Base-by-base conservation (phyloP, 495 filamentous ascomycete species). In the Penicillium paradoxum region DNA sequence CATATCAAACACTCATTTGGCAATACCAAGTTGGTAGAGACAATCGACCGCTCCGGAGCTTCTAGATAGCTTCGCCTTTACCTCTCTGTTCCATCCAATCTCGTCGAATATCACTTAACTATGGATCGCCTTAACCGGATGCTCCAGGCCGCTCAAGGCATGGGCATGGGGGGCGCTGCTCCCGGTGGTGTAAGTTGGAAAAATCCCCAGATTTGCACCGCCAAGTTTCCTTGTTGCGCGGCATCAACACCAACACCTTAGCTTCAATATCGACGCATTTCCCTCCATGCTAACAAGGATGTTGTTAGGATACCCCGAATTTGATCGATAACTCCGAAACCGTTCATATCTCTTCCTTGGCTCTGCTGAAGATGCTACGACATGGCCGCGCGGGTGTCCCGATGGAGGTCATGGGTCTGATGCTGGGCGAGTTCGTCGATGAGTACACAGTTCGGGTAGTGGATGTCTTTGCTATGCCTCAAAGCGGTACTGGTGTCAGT, bases 361-460 rank as follows among this genome's bases (percentile, higher is more conserved):
- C 93, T 56, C 81, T 98, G 33, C 79, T 98, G 62, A 98, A 98
- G 81, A 98, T 98, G 93, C 78, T 98, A 60, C 84, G 92, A 65
- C 93, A 98, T 70, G 93, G 93, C 60, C 85, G 93, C 60, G 93
- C 93, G 45, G 93, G 93, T 73, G 93, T 98, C 48, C 93, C 93
- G 24, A 98, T 98, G 93, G 93, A 98, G 81, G 93, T 98, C 65
- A 98, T 98, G 93, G 93, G 93, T 39, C 74, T 98, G 64, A 97
- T 98, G 93, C 77, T 97, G 55, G 93, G 93, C 64, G 95, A 97
- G 64, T 97, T 98, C 64, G 91, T 98, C 51, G 93, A 98, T 70
- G 93, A 97, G 76, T 98, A 96, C 67, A 98, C 93, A 56, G 93
- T 98, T 44, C 85, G 92, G 44, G 93, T 98, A 17, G 89, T 95